phyloP scores from a whole-genome alignment of 2,329 filamentous ascomycete genomes.

The Fusarium pilosicola region DNA sequence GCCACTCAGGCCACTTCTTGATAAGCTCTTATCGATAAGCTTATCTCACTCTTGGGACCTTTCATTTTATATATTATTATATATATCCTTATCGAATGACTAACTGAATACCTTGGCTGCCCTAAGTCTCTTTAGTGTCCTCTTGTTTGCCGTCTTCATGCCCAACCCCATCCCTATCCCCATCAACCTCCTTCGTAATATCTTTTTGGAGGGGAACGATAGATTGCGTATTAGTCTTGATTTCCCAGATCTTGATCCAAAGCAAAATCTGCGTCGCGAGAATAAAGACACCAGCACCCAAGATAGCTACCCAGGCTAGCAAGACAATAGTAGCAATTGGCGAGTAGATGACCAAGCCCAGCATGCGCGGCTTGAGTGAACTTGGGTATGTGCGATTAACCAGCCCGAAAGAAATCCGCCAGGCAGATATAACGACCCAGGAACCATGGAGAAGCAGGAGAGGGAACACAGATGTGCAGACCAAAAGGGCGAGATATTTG shows the following conservation, averaged over 20 bases:
- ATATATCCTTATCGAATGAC: no score
- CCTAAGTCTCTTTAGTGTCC: background rate
- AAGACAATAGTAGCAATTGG: background rate
- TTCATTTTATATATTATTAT: no score
- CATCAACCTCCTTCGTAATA: background rate
- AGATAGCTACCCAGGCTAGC: background rate
- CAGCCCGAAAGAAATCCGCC: constrained; percentile 10
- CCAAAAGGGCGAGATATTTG: background rate
- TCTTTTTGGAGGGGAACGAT: background rate
- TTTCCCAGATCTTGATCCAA: background rate
- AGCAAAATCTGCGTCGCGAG: background rate
- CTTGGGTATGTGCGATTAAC: constrained; percentile 21
- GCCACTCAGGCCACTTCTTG: background rate
- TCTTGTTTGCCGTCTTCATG: background rate
- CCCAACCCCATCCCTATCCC: background rate
- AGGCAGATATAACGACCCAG: constrained; percentile 21
- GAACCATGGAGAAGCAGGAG: constrained; percentile 14
- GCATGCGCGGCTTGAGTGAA: background rate
- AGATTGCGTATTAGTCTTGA: background rate
- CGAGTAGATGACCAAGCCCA: constrained; percentile 15
- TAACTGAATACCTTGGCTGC: no score
- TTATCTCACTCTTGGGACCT: accelerated
- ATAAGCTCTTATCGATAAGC: background rate
- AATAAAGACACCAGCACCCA: background rate
- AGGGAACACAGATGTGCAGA: background rate